Base-by-base conservation (phyloP, 1,284 basidiomycete species). In the Sphaerobolus stellatus region DNA sequence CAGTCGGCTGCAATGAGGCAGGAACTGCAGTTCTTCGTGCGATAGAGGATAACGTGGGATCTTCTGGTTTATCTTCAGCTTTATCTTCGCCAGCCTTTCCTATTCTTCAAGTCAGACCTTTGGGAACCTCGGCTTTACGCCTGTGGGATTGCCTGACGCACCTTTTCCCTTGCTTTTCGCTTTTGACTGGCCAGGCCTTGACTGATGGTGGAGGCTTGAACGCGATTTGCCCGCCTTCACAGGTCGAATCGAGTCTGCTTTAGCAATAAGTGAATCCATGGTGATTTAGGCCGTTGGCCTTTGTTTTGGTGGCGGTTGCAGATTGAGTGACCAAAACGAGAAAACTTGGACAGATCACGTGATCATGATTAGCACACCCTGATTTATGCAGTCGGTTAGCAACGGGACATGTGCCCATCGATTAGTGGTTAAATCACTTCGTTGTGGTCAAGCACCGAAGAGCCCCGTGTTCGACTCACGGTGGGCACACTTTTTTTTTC, bases 211-310 rank as follows among this genome's bases (percentile, higher is more conserved):
- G 33, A 52, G 50, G 22, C 47, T 55, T 53, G 49, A 53, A 57
- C 47, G 7, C 30, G 16, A 60, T 61, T n/a, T 58, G 58, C 24
- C 59, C 59, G 16, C 52, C 49, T 61, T 76, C 48, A 78, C 56
- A 22, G 82, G 78, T 34, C 71, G 71, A 29, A 86, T 73, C 2
- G 85, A 80, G 52, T 88, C 76, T 27, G 86, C 87, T 59, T 84
- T 82, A 13, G 87, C 82, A 54, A 92, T 76, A 14, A 92, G 78
- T 9, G 82, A 73, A 66, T 92, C 86, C 86, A 90, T 89, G 24
- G 20, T n/a, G n/a, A n/a, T n/a, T n/a, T n/a, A n/a, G n/a, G n/a
- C n/a, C n/a, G n/a, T n/a, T n/a, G n/a, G n/a, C n/a, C n/a, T n/a
- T n/a, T n/a, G n/a, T n/a, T n/a, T n/a, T n/a, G n/a, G n/a, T n/a